Conservation (phyloP, 345 rosid species). For the Acer yangbiense region DNA sequence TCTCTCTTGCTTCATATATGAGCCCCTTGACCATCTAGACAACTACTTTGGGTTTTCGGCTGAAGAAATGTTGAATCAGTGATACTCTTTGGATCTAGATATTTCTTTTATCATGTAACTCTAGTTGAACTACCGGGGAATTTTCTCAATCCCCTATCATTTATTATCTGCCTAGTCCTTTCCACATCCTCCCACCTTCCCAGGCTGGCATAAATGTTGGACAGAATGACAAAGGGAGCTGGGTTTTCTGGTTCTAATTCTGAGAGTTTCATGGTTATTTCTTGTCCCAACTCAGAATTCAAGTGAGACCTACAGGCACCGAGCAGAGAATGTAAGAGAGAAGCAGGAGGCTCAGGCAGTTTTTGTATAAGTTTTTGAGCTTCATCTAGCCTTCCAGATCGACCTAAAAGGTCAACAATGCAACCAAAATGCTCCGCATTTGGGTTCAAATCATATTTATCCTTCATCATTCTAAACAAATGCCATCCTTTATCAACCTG, state of each 20-base stretch:
- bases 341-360: slow-evolving; percentile 47
- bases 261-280: slow-evolving; percentile 48
- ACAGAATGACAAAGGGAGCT: slow-evolving; percentile 56
- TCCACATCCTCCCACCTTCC: slow-evolving; percentile 61
- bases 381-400: slow-evolving; percentile 56
- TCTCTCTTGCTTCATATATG: slow-evolving; percentile 77
- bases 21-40: slow-evolving; percentile 74
- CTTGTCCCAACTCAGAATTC: slow-evolving; percentile 52
- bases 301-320: slow-evolving; percentile 56
- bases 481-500: slow-evolving; percentile 46
- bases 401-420: slow-evolving; percentile 59
- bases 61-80: slow-evolving; percentile 55
- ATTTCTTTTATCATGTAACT: slow-evolving; percentile 26
- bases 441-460: slow-evolving; percentile 39
- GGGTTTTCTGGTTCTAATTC: slow-evolving; percentile 58
- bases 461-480: slow-evolving; percentile 45
- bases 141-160: slow-evolving; percentile 48
- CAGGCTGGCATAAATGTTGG: slow-evolving; percentile 56
- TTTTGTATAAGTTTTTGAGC: slow-evolving; percentile 47
- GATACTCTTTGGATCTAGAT: slow-evolving; percentile 6
- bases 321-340: slow-evolving; percentile 58
- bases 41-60: slow-evolving; percentile 57
- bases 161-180: slow-evolving; percentile 47
- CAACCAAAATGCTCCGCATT: slow-evolving; percentile 56
- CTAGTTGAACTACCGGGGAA: slow-evolving; percentile 52